Evolutionary conservation across 192 early-diverging fungal genomes (phyloP).

Genomic region (Podila clonocystis): DNA sequence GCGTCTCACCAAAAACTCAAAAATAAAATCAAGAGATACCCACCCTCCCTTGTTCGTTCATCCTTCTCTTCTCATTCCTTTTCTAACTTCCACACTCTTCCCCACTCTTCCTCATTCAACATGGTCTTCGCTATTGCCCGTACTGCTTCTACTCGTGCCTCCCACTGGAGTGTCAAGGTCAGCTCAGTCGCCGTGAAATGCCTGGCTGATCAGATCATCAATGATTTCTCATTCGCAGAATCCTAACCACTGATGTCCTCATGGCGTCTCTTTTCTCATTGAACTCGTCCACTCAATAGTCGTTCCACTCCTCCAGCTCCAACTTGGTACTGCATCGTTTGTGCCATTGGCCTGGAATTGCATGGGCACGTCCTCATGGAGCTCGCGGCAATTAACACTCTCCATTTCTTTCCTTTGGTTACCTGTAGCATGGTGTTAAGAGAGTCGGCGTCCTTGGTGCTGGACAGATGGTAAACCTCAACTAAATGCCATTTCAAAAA

Average conservation of each 20-base stretch:
- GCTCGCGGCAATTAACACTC: neutral
- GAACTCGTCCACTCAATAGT: slow-evolving; percentile 10
- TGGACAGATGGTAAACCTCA: slow-evolving; percentile 86
- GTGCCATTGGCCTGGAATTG: too few species aligned
- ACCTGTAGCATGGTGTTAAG: slow-evolving; percentile 44
- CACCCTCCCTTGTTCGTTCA: neutral
- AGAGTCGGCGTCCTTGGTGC: slow-evolving; percentile 90
- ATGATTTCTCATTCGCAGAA: neutral
- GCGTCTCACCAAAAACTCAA: too few species aligned
- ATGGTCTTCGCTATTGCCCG: slow-evolving; percentile 51
- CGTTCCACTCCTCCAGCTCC: slow-evolving; percentile 39
- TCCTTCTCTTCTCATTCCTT: neutral
- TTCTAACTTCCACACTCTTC: neutral
- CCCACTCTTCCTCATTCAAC: slow-evolving; percentile 1
- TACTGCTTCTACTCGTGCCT: slow-evolving; percentile 31
- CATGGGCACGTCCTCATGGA: neutral
- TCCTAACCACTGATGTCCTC: neutral
- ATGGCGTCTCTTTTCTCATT: neutral
- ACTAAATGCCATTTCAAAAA: neutral
- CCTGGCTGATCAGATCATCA: neutral
- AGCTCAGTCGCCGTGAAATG: neutral
- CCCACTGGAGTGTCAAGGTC: slow-evolving; percentile 51
- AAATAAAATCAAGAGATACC: too few species aligned
- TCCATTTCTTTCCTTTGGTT: neutral
- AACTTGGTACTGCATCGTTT: slow-evolving; percentile 22